These are phyloP conservation scores for Pseudocercospora macadamiae DNA, from an alignment of 2,329 filamentous ascomycete genomes.

Conservation along the genomic window DNA sequence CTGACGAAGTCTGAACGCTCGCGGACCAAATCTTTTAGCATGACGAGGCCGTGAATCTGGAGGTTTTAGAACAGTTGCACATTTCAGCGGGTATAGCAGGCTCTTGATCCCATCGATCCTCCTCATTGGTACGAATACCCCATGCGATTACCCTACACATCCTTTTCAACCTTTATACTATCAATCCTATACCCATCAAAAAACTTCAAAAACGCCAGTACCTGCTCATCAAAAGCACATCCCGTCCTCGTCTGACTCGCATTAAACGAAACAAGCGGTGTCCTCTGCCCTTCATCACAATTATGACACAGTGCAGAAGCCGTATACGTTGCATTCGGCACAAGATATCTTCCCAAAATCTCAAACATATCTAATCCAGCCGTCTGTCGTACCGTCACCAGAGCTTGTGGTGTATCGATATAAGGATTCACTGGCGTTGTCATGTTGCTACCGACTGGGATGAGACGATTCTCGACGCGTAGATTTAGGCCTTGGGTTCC, in stretches of 20 bases:
- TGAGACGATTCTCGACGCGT: background rate
- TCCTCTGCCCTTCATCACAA: constrained; percentile 1
- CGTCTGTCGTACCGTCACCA: constrained; percentile 8
- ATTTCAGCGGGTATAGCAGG: no score
- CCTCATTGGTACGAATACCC: no score
- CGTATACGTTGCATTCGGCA: constrained; percentile 7
- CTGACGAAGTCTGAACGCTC: no score
- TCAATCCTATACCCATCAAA: constrained; percentile 9
- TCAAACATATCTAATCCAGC: constrained; percentile 11
- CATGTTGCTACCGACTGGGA: background rate
- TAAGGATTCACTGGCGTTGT: background rate
- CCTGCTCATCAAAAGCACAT: background rate
- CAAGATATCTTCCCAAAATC: constrained; percentile 6
- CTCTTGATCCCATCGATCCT: no score
- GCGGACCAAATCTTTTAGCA: no score
- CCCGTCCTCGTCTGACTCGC: background rate
- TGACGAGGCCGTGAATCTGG: no score
- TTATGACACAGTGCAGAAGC: background rate
- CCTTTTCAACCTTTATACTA: background rate
- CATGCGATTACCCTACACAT: no score
- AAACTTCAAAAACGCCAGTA: constrained; percentile 8
- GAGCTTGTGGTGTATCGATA: background rate
- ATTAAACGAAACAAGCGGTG: background rate
- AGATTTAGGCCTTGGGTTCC: constrained; percentile 5
- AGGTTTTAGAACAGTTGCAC: no score